Percentiles rank a stretch among this genome's conserved stretches.
These are phyloP conservation scores for Comarum palustre DNA, from an alignment of 306 rosid genomes.

Conservation along the genomic window DNA sequence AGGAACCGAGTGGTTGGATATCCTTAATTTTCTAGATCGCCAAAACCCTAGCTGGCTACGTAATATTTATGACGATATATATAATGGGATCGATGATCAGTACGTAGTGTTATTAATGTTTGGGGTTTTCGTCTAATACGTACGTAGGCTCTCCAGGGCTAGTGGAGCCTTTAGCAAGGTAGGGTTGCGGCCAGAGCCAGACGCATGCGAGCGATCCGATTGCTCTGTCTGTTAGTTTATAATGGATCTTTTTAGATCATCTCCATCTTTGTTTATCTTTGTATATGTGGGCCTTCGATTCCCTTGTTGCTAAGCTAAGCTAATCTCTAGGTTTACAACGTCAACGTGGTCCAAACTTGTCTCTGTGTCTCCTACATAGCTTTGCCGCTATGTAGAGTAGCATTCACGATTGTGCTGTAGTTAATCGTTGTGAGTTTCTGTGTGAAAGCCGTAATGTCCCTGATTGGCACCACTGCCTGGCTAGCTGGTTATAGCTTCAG, in stretches of 20 bases:
- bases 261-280: neutral
- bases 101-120: neutral
- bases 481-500: neutral
- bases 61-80: neutral
- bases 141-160: constrained; percentile 6
- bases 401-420: neutral
- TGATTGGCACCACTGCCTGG: neutral
- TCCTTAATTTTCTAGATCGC: neutral
- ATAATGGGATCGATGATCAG: neutral
- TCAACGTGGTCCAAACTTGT: constrained; percentile 5
- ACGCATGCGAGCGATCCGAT: constrained; percentile 11
- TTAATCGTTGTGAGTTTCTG: constrained; percentile 8
- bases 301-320: constrained; percentile 1
- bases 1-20: neutral
- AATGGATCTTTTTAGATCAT: neutral
- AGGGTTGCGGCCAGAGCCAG: constrained; percentile 7
- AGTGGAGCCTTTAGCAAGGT: constrained; percentile 4
- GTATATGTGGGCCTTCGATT: neutral
- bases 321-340: neutral
- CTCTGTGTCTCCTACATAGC: constrained; percentile 8
- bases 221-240: neutral
- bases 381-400: neutral
- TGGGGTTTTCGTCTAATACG: neutral
- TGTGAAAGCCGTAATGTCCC: constrained; percentile 4
- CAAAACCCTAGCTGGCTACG: neutral